Percentiles rank a stretch among this genome's conserved stretches.
phyloP scores from a whole-genome alignment of 176 grass and related monocot genomes.

The Triticum turgidum region DNA sequence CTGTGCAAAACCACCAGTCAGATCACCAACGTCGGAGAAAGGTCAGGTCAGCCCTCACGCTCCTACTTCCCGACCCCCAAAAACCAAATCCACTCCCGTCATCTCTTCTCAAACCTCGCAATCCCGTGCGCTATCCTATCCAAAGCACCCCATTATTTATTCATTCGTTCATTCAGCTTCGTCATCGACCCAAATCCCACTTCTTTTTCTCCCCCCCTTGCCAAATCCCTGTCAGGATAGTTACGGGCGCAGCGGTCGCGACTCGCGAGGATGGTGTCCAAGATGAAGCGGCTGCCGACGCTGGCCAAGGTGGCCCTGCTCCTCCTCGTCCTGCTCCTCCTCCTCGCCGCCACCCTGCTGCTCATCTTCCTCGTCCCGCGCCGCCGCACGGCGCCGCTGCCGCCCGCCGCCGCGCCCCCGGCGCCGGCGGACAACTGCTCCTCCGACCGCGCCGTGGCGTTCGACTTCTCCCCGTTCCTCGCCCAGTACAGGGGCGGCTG shows the following conservation, averaged over 20 bases:
- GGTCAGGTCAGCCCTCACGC: constrained; percentile 2
- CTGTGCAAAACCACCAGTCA: neutral
- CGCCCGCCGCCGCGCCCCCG: constrained; percentile 7
- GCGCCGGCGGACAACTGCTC: constrained; percentile 26
- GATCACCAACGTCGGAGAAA: neutral
- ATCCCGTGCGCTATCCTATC: neutral
- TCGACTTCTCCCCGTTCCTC: constrained; percentile 70
- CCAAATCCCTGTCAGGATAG: neutral
- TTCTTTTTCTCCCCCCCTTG: neutral
- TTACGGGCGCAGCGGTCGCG: neutral
- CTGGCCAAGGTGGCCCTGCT: constrained; percentile 24
- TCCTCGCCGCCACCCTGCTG: constrained; percentile 33
- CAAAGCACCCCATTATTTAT: neutral
- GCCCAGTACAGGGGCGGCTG: constrained; percentile 66
- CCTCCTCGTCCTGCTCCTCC: constrained; percentile 5
- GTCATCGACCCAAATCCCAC: neutral
- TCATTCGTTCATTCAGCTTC: neutral
- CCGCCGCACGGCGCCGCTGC: constrained; percentile 8
- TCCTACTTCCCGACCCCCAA: constrained; percentile 16
- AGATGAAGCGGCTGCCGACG: constrained; percentile 21
- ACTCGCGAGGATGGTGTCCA: constrained; percentile 22
- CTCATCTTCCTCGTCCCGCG: constrained; percentile 34
- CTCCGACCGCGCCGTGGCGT: constrained; percentile 46
- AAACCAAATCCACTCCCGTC: neutral
- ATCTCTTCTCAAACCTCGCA: neutral